A percentile compares a stretch with the other conserved stretches of the same genome.
These are phyloP conservation scores for Beta macrorhiza DNA, from an alignment of 179 eudicot species.

Conservation along the genomic window DNA sequence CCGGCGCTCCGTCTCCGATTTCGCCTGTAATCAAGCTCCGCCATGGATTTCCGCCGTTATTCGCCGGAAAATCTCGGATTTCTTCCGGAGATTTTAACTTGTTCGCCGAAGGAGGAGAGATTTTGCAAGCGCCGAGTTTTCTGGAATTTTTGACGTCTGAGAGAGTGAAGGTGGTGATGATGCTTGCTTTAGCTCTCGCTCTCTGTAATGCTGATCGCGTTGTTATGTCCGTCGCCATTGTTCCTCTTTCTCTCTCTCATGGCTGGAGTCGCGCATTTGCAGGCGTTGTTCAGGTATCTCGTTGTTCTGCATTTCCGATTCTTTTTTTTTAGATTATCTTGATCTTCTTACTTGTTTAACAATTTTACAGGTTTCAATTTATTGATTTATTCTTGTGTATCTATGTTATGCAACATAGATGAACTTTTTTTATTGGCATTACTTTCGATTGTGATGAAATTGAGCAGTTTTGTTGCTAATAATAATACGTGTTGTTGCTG, in stretches of 20 bases:
- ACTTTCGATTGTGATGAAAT: neutral
- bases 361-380: neutral
- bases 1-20: neutral
- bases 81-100: slow-evolving; percentile 28
- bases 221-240: slow-evolving; percentile 93
- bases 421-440: neutral
- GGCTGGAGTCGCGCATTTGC: slow-evolving; percentile 83
- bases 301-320: neutral
- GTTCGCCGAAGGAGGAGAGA: slow-evolving; percentile 17
- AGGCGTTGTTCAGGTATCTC: slow-evolving; percentile 85
- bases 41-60: neutral
- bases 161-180: slow-evolving; percentile 88
- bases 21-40: slow-evolving; percentile 12
- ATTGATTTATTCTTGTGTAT: neutral
- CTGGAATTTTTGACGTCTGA: slow-evolving; percentile 87
- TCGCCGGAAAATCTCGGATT: slow-evolving; percentile 27
- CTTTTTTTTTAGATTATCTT: neutral
- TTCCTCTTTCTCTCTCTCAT: slow-evolving; percentile 65
- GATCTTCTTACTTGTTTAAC: neutral
- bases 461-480: neutral
- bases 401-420: neutral
- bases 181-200: slow-evolving; percentile 71
- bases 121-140: slow-evolving; percentile 18
- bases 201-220: slow-evolving; percentile 85
- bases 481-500: neutral